Evolutionary conservation across 2,329 filamentous ascomycete species (phyloP).

Genomic region (Fusarium gaditjirri): DNA sequence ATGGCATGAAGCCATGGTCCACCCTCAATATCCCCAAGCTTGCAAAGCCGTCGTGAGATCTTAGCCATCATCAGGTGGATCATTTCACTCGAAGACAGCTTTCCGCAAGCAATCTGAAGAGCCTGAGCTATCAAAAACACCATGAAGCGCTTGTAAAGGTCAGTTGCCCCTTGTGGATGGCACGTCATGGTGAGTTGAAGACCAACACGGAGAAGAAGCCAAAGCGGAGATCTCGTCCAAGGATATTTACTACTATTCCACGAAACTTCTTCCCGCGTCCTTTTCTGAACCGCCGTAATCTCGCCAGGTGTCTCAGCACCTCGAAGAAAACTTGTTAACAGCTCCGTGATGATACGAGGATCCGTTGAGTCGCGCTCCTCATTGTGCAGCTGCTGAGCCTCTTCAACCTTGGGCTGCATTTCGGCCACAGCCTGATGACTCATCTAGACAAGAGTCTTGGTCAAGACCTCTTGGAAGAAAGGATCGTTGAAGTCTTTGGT

Average conservation of each 20-base stretch:
- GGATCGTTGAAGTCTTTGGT: not conserved
- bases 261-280: constrained; percentile 62
- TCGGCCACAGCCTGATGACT: not conserved
- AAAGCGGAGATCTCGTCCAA: constrained; percentile 64
- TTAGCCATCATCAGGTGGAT: constrained; percentile 31
- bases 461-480: not conserved
- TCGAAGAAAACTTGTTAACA: constrained; percentile 54
- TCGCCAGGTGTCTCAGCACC: constrained; percentile 47
- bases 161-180: not conserved
- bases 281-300: constrained; percentile 55
- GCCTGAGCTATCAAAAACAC: constrained; percentile 7
- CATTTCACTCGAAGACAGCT: not conserved
- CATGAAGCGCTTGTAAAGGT: constrained; percentile 36
- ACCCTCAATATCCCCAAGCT: not conserved
- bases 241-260: constrained; percentile 49
- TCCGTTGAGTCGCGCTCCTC: constrained; percentile 61
- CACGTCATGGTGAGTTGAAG: constrained; percentile 52
- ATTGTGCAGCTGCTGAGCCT: constrained; percentile 47
- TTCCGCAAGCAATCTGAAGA: not conserved
- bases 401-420: constrained; percentile 42
- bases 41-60: constrained; percentile 18
- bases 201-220: constrained; percentile 64
- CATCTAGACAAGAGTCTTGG: not conserved
- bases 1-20: constrained; percentile 14
- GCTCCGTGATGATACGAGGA: constrained; percentile 63